Conservation (phyloP, 805 yeast species). For the Candida easanensis region DNA sequence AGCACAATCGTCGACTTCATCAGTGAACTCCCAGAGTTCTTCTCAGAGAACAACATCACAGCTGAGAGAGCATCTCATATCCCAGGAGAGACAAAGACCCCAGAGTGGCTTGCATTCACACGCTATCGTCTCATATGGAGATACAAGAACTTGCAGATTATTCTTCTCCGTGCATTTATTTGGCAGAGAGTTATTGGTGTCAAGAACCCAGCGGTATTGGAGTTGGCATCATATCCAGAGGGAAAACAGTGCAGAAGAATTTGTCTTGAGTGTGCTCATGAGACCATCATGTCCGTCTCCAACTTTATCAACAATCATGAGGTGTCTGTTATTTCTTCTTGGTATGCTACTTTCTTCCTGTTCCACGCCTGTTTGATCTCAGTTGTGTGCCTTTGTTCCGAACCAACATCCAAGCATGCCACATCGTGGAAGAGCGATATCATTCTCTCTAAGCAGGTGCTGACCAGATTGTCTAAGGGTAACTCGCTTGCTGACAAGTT, state of each 20-base stretch:
- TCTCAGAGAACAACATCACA: slow-evolving; percentile 39
- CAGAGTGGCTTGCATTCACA: slow-evolving; percentile 54
- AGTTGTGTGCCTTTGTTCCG: slow-evolving; percentile 50
- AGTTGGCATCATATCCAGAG: slow-evolving; percentile 37
- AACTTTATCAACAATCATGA: slow-evolving; percentile 34
- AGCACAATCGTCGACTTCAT: slow-evolving; percentile 39
- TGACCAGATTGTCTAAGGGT: slow-evolving; percentile 36
- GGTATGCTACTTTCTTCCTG: slow-evolving; percentile 63
- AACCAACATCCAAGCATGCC: slow-evolving; percentile 44
- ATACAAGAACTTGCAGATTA: slow-evolving; percentile 51
- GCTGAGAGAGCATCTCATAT: slow-evolving; percentile 25
- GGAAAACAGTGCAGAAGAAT: slow-evolving; percentile 47
- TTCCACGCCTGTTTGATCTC: slow-evolving; percentile 64
- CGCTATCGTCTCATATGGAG: slow-evolving; percentile 57
- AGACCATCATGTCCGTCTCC: slow-evolving; percentile 48
- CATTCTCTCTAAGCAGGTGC: slow-evolving; percentile 37
- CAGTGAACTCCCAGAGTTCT: slow-evolving; percentile 43
- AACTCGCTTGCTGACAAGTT: slow-evolving; percentile 47
- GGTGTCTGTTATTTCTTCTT: slow-evolving; percentile 47
- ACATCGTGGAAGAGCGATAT: slow-evolving; percentile 43
- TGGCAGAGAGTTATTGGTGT: slow-evolving; percentile 48
- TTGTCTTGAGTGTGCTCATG: slow-evolving; percentile 50
- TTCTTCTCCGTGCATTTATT: slow-evolving; percentile 54
- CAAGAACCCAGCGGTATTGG: slow-evolving; percentile 31
- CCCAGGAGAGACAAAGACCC: slow-evolving; percentile 27